A percentile compares a stretch with the other conserved stretches of the same genome.
Conservation (phyloP, 768 basidiomycete species). For the Pisolithus sp. region DNA sequence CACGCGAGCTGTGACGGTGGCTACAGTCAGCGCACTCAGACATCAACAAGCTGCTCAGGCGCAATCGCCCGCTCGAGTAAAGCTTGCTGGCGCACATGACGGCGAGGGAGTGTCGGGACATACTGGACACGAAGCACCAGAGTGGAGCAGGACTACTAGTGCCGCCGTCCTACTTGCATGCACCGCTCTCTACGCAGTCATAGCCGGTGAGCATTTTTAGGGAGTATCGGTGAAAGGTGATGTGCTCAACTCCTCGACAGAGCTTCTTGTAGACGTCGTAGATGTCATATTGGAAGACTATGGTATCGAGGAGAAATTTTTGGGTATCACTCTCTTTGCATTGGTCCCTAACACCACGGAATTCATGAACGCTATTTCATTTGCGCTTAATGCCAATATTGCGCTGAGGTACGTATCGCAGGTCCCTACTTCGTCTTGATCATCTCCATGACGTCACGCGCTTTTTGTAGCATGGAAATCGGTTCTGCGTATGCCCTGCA, state of each 20-base stretch:
- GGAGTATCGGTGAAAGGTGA: not conserved
- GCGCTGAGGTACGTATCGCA: slow-evolving; percentile 67
- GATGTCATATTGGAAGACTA: slow-evolving; percentile 88
- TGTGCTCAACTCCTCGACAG: slow-evolving; percentile 35
- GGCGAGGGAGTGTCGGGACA: slow-evolving; percentile 52
- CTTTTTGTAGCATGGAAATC: slow-evolving; percentile 82
- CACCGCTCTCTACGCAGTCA: slow-evolving; percentile 88
- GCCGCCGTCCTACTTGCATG: slow-evolving; percentile 85
- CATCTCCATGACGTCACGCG: not conserved
- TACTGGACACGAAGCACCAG: slow-evolving; percentile 90
- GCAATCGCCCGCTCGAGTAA: slow-evolving; percentile 42
- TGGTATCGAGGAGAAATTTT: slow-evolving; percentile 94
- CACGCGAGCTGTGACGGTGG: slow-evolving; percentile 88
- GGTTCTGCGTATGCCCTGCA: slow-evolving; percentile 98
- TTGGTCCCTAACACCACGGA: slow-evolving; percentile 98
- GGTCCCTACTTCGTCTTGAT: not conserved
- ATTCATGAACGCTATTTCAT: slow-evolving; percentile 99
- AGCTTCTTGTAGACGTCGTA: slow-evolving; percentile 90
- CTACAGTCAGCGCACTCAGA: slow-evolving; percentile 84
- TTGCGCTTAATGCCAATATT: slow-evolving; percentile 95
- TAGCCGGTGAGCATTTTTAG: slow-evolving; percentile 66
- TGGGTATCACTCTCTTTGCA: slow-evolving; percentile 94
- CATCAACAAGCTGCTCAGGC: slow-evolving; percentile 58
- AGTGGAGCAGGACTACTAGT: slow-evolving; percentile 88
- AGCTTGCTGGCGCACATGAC: slow-evolving; percentile 33